These are phyloP conservation scores for Penicillium egyptiacum DNA, from an alignment of 495 filamentous ascomycete species.

Conservation along the genomic window DNA sequence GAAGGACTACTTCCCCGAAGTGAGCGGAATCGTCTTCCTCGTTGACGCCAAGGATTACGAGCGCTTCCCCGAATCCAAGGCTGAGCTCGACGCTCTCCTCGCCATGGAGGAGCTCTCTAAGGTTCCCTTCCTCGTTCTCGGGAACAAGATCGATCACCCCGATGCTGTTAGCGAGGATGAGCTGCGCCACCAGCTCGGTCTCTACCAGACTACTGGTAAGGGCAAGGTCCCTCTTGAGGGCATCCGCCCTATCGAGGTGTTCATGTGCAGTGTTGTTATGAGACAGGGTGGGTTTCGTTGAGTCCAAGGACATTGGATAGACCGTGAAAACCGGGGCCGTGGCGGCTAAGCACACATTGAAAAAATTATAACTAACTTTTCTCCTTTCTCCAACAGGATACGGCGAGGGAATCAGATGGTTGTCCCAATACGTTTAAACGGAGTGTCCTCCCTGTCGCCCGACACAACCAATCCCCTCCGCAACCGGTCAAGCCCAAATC, in stretches of 20 bases:
- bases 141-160: constrained; percentile 99
- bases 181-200: constrained; percentile 80
- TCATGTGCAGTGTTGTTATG: constrained; percentile 99
- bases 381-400: constrained; percentile 38
- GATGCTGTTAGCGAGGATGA: constrained; percentile 94
- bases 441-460: neutral
- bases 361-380: constrained; percentile 8
- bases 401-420: constrained; percentile 55
- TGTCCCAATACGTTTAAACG: constrained; percentile 55
- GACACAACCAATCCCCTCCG: neutral
- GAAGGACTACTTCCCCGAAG: constrained; percentile 99
- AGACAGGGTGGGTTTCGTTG: constrained; percentile 67
- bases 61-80: constrained; percentile 90
- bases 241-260: constrained; percentile 94
- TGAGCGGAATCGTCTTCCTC: constrained; percentile 95
- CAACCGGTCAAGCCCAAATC: neutral
- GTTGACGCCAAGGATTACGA: constrained; percentile 97
- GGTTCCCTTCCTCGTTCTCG: constrained; percentile 92
- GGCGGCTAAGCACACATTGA: neutral
- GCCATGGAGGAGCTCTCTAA: constrained; percentile 90
- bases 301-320: neutral
- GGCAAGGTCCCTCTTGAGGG: constrained; percentile 94
- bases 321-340: neutral
- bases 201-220: constrained; percentile 98
- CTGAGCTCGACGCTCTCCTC: constrained; percentile 90